Conservation (phyloP, 2,329 filamentous ascomycete genomes). For the Exophiala spinifera region DNA sequence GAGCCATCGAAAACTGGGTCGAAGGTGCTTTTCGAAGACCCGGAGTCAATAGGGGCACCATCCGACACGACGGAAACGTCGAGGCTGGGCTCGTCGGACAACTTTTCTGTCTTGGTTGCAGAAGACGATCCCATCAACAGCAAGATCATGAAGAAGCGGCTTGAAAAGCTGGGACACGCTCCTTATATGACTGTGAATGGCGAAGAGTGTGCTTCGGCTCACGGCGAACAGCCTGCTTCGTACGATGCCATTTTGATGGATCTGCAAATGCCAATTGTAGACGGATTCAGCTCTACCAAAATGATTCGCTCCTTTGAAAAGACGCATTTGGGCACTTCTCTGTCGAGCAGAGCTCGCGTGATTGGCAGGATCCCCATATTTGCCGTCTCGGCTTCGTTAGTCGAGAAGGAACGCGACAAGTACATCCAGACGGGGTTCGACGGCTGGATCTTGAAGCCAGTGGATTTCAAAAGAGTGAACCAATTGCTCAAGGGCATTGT, state of each 20-base stretch:
- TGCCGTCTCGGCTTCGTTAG: constrained; percentile 77
- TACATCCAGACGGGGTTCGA: constrained; percentile 82
- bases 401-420: constrained; percentile 64
- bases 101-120: constrained; percentile 69
- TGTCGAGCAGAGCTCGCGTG: constrained; percentile 57
- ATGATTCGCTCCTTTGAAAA: constrained; percentile 75
- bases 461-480: constrained; percentile 73
- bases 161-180: constrained; percentile 72
- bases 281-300: constrained; percentile 76
- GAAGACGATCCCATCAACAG: constrained; percentile 89
- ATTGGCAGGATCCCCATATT: constrained; percentile 76
- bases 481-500: constrained; percentile 68
- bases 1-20: constrained; percentile 3
- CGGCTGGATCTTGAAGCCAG: constrained; percentile 86
- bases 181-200: constrained; percentile 76
- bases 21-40: constrained; percentile 16
- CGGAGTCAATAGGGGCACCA: constrained; percentile 8
- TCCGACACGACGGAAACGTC: constrained; percentile 12
- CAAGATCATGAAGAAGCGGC: constrained; percentile 72
- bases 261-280: constrained; percentile 92
- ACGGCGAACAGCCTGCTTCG: constrained; percentile 57
- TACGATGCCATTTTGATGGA: constrained; percentile 89
- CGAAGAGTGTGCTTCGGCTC: constrained; percentile 73
- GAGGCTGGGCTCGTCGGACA: constrained; percentile 28
- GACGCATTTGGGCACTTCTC: constrained; percentile 45